These are phyloP conservation scores for Pseudogymnoascus sp. DNA, from an alignment of 2,329 filamentous ascomycete species.

Conservation along the genomic window DNA sequence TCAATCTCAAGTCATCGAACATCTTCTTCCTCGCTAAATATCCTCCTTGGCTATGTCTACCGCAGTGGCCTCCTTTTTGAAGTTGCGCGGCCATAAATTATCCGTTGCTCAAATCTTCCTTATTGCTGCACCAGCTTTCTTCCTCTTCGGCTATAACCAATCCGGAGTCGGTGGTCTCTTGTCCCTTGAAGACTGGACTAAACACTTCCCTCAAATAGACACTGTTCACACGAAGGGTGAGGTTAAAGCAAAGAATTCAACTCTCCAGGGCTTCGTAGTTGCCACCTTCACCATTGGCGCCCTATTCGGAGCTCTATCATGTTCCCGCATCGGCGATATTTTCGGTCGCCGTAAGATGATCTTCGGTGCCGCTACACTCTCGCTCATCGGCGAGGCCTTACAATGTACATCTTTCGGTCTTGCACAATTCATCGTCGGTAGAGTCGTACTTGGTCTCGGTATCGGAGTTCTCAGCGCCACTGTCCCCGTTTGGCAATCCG, in stretches of 20 bases:
- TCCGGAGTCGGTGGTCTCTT: constrained; percentile 32
- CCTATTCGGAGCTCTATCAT: constrained; percentile 33
- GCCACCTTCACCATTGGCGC: constrained; percentile 28
- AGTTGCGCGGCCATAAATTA: constrained; percentile 14
- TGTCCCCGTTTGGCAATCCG: constrained; percentile 32
- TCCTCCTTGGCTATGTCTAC: neutral
- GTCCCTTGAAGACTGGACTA: constrained; percentile 22
- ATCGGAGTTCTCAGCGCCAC: constrained; percentile 30
- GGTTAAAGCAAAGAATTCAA: constrained; percentile 27
- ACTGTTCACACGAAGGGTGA: constrained; percentile 29
- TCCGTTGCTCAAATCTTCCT: constrained; percentile 31
- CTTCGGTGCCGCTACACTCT: constrained; percentile 14
- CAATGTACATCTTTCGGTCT: constrained; percentile 24
- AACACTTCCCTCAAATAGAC: constrained; percentile 33
- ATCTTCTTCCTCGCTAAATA: neutral
- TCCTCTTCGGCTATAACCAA: constrained; percentile 36
- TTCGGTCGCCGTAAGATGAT: constrained; percentile 17
- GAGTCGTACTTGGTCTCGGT: constrained; percentile 26
- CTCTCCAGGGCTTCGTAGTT: constrained; percentile 31
- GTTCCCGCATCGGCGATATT: constrained; percentile 16
- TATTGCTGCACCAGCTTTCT: constrained; percentile 36
- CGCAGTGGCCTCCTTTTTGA: neutral
- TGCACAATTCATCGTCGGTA: constrained; percentile 30
- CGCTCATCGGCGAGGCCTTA: constrained; percentile 13
- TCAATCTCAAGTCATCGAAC: neutral